A percentile compares a stretch with the other conserved stretches of the same genome.
phyloP scores from a whole-genome alignment of 2,329 filamentous ascomycete species.

The Aspergillus sp. region DNA sequence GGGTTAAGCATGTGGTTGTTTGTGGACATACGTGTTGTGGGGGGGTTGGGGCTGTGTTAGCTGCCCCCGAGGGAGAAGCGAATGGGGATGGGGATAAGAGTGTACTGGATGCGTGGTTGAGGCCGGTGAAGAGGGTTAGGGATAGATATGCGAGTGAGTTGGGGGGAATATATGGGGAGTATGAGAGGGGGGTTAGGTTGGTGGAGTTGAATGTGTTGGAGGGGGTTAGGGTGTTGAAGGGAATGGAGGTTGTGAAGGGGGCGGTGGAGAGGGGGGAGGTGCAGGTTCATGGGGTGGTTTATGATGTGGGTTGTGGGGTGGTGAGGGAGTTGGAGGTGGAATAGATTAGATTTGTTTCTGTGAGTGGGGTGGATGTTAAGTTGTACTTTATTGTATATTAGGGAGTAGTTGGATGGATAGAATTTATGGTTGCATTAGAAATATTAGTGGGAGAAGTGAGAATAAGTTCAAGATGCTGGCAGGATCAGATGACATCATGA shows the following conservation, averaged over 20 bases:
- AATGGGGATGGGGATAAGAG: too few relatives aligned
- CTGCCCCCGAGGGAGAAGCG: too few relatives aligned
- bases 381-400: too few relatives aligned
- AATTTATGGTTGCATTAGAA: too few relatives aligned
- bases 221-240: conserved; percentile 58
- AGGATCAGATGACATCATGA: too few relatives aligned
- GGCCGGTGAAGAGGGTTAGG: conserved; percentile 62
- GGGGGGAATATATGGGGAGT: conserved; percentile 36
- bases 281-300: conserved; percentile 74
- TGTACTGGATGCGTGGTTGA: conserved; percentile 70
- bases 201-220: conserved; percentile 34
- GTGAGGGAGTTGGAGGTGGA: conserved; percentile 31
- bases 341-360: too few relatives aligned
- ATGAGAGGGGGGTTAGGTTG: conserved; percentile 26
- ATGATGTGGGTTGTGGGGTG: conserved; percentile 61
- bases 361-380: too few relatives aligned
- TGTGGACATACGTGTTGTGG: conserved; percentile 71
- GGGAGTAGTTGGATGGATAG: too few relatives aligned
- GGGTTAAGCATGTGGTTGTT: conserved; percentile 69
- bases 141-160: conserved; percentile 63
- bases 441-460: too few relatives aligned
- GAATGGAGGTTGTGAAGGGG: conserved; percentile 68
- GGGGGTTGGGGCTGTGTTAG: conserved; percentile 48
- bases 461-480: too few relatives aligned
- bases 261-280: conserved; percentile 70